These are phyloP conservation scores for Fusarium humuli DNA, from an alignment of 2,329 filamentous ascomycete genomes.

Conservation along the genomic window DNA sequence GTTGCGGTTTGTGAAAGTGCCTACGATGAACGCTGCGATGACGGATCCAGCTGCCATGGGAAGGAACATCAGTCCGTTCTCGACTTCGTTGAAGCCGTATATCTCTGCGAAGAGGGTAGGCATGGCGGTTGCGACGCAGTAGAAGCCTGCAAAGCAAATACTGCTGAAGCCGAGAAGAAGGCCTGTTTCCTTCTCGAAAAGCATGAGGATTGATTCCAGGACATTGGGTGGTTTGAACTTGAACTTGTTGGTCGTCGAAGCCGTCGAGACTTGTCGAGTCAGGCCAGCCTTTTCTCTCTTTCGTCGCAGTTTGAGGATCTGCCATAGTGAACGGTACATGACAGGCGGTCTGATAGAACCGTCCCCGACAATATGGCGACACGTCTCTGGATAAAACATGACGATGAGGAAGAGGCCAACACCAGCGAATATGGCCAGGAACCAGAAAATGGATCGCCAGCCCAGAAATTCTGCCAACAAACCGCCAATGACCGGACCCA, in stretches of 20 bases:
- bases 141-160: slow-evolving; percentile 63
- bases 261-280: slow-evolving; percentile 24
- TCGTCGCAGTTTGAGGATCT: slow-evolving; percentile 44
- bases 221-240: slow-evolving; percentile 57
- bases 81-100: slow-evolving; percentile 69
- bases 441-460: slow-evolving; percentile 73
- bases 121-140: slow-evolving; percentile 59
- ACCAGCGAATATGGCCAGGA: slow-evolving; percentile 61
- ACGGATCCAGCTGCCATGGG: slow-evolving; percentile 64
- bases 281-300: slow-evolving; percentile 15
- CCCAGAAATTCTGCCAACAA: slow-evolving; percentile 66
- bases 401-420: slow-evolving; percentile 57
- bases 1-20: slow-evolving; percentile 73
- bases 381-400: slow-evolving; percentile 66
- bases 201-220: slow-evolving; percentile 54
- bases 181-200: slow-evolving; percentile 57
- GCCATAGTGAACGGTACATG: slow-evolving; percentile 52
- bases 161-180: slow-evolving; percentile 59
- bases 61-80: slow-evolving; percentile 66
- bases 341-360: slow-evolving; percentile 59
- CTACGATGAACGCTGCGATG: slow-evolving; percentile 58
- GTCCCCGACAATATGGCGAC: slow-evolving; percentile 62
- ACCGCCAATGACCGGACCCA: slow-evolving; percentile 70
- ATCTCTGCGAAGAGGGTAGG: slow-evolving; percentile 58
- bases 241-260: slow-evolving; percentile 42